Evolutionary conservation across 768 basidiomycete genomes (phyloP).

Genomic region (Suillus alpinus): DNA sequence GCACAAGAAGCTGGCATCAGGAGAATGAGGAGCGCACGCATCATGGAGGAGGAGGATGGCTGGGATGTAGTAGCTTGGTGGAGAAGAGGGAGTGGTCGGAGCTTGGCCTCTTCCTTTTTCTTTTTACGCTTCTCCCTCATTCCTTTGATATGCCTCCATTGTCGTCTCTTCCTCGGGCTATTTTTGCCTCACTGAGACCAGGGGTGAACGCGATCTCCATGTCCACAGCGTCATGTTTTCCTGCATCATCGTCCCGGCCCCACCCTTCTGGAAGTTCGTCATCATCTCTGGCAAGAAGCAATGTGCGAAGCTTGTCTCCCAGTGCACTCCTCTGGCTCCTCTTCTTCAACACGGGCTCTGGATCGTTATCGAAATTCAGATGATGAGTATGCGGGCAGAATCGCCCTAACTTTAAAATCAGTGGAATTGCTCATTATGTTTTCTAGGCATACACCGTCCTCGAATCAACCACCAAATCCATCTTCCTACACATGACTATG

Average conservation of each 20-base stretch:
- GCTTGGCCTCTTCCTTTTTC: constrained; percentile 68
- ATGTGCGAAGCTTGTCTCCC: constrained; percentile 70
- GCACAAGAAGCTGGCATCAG: too few relatives aligned
- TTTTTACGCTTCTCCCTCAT: constrained; percentile 85
- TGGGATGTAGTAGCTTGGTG: too few relatives aligned
- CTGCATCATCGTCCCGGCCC: constrained; percentile 45
- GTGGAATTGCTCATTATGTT: too few relatives aligned
- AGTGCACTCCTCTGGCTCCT: constrained; percentile 41
- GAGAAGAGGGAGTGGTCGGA: too few relatives aligned
- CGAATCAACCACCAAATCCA: too few relatives aligned
- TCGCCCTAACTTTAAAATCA: too few relatives aligned
- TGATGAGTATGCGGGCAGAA: constrained; percentile 67
- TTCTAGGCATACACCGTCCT: too few relatives aligned
- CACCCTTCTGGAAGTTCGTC: constrained; percentile 84
- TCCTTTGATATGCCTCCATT: constrained; percentile 83
- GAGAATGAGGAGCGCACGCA: too few relatives aligned
- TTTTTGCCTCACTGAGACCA: constrained; percentile 59
- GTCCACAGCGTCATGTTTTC: constrained; percentile 51
- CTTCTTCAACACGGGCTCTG: constrained; percentile 10
- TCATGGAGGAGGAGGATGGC: too few relatives aligned
- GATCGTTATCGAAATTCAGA: constrained; percentile 48
- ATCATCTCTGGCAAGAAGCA: constrained; percentile 67
- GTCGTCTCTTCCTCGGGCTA: constrained; percentile 74
- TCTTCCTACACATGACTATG: too few relatives aligned
- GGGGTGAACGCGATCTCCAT: constrained; percentile 97